Percentiles rank a stretch among this genome's conserved stretches.
phyloP scores from a whole-genome alignment of 768 basidiomycete genomes.

The Naganishia vaughanmartiniae region DNA sequence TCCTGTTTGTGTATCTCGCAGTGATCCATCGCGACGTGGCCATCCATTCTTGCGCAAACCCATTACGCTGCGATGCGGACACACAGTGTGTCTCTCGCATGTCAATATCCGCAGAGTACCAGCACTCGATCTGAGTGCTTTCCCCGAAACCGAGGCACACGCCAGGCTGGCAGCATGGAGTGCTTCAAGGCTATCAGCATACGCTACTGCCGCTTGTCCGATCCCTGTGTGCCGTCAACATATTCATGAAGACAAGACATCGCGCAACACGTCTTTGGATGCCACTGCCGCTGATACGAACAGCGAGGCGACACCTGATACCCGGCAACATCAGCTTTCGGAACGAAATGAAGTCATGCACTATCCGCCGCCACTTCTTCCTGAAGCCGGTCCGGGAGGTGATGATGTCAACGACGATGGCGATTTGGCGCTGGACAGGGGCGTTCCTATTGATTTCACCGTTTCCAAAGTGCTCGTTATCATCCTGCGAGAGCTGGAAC shows the following conservation, averaged over 20 bases:
- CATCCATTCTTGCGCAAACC: constrained; percentile 55
- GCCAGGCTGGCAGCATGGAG: constrained; percentile 33
- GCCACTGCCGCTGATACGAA: background rate
- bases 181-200: constrained; percentile 38
- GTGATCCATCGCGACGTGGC: constrained; percentile 30
- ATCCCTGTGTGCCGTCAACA: constrained; percentile 37
- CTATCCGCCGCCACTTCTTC: constrained; percentile 18
- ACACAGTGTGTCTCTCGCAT: constrained; percentile 71
- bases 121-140: constrained; percentile 54
- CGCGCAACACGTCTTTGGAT: background rate
- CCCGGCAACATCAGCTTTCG: background rate
- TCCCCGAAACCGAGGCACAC: constrained; percentile 29
- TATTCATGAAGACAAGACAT: background rate
- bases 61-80: constrained; percentile 72
- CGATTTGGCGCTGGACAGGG: background rate
- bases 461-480: constrained; percentile 44
- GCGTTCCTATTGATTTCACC: constrained; percentile 40
- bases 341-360: background rate
- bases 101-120: constrained; percentile 43
- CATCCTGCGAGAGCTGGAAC: constrained; percentile 40
- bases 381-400: background rate
- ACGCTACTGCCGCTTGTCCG: constrained; percentile 47
- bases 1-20: constrained; percentile 32
- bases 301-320: background rate
- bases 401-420: background rate